These are phyloP conservation scores for Paraglomus occultum DNA, from an alignment of 192 early-diverging fungal species.

Conservation along the genomic window DNA sequence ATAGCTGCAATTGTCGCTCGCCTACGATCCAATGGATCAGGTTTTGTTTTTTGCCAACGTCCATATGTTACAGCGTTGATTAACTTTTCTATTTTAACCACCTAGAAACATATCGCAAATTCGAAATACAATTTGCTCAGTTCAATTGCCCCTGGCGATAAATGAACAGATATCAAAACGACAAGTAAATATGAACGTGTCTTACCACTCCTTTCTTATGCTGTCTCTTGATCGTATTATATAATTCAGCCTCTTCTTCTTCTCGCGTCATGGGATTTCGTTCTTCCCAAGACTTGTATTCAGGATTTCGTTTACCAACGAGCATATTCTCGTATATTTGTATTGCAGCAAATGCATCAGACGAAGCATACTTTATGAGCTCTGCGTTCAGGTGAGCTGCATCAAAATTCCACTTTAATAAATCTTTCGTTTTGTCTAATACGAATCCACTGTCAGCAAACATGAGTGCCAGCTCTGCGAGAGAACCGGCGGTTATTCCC, in stretches of 20 bases:
- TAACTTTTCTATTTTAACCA: background rate
- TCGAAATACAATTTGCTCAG: background rate
- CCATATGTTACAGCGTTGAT: background rate
- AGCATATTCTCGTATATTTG: constrained; percentile 40
- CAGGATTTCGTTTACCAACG: constrained; percentile 2
- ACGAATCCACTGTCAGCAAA: constrained; percentile 40
- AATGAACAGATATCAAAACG: background rate
- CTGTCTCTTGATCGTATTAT: background rate
- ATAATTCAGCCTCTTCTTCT: constrained; percentile 29
- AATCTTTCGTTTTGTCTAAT: constrained; percentile 37
- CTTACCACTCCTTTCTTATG: constrained; percentile 14
- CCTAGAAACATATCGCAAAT: background rate
- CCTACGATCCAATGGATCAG: background rate
- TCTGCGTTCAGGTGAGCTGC: constrained; percentile 8
- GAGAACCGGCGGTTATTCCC: constrained; percentile 28
- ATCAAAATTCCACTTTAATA: constrained; percentile 44
- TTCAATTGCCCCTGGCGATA: background rate
- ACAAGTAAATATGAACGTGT: background rate
- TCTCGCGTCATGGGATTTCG: constrained; percentile 28
- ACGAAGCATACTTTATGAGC: constrained; percentile 38
- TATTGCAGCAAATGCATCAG: constrained; percentile 42
- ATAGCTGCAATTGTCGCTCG: background rate
- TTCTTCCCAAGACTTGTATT: constrained; percentile 22
- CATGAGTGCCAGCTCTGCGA: constrained; percentile 37
- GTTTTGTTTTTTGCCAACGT: constrained; percentile 6